Conservation (phyloP, 2,329 filamentous ascomycete species). For the Verticillium dahliae region DNA sequence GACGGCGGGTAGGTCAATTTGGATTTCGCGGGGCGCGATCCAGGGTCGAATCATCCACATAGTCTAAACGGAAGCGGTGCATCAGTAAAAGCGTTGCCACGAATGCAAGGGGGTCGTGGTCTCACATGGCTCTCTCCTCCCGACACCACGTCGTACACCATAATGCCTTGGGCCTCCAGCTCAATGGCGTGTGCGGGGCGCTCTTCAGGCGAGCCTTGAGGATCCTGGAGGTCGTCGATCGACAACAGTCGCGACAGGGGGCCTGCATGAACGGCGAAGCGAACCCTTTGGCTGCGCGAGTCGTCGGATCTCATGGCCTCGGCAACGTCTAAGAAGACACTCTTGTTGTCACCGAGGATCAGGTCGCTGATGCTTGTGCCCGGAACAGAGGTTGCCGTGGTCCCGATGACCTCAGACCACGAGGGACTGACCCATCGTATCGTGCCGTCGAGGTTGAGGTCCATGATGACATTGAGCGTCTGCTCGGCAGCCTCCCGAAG, state of each 20-base stretch:
- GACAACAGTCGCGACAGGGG: slow-evolving; percentile 59
- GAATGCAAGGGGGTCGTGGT: slow-evolving; percentile 14
- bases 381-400: slow-evolving; percentile 62
- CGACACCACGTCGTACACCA: slow-evolving; percentile 87
- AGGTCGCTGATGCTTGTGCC: slow-evolving; percentile 75
- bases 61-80: slow-evolving; percentile 47
- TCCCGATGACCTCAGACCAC: slow-evolving; percentile 90
- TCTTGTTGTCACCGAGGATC: slow-evolving; percentile 69
- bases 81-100: not conserved
- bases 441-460: slow-evolving; percentile 82
- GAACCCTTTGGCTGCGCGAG: slow-evolving; percentile 83
- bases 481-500: slow-evolving; percentile 93
- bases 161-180: slow-evolving; percentile 94
- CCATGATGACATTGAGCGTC: slow-evolving; percentile 92
- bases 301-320: slow-evolving; percentile 90
- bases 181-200: slow-evolving; percentile 53
- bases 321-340: slow-evolving; percentile 74
- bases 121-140: slow-evolving; percentile 86
- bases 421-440: slow-evolving; percentile 96
- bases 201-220: slow-evolving; percentile 20
- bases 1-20: slow-evolving; percentile 84
- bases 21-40: slow-evolving; percentile 81
- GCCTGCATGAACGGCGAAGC: slow-evolving; percentile 68
- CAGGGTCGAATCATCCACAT: slow-evolving; percentile 99
- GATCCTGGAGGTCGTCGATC: slow-evolving; percentile 30